Base-by-base conservation (phyloP, 108 stramenopile species). In the Bacterosira constricta region DNA sequence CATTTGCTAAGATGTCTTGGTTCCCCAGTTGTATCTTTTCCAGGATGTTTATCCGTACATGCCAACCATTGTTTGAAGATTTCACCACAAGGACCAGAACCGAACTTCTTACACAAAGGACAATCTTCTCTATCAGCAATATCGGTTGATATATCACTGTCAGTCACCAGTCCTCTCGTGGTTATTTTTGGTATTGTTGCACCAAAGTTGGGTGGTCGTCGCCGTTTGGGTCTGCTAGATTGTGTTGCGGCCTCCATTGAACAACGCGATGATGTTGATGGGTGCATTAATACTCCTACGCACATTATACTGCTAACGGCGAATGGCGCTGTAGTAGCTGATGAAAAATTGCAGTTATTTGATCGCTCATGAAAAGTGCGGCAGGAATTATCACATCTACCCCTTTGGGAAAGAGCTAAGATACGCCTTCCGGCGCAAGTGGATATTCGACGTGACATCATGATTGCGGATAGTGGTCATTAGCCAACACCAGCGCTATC, bases 71-170 rank as follows among this genome's bases (percentile, higher is more conserved):
- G 29, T 36, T 46, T 80, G 44, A 85, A 85, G 26, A 61, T 31
- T 13, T 53, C 66, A 17, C 84, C 84, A 47, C 84, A 85, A 11
- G 84, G 84, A 27, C 84, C 84, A 23, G 53, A 44, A 3, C 80
- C 50, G 63, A 82, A 85, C 60, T 85, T 85, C 41, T 73, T 79
- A 45, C 84, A 85, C 56, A 85, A 52, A 17, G 81, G 84, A 47
- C 84, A 85, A 51, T 85, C 68, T 30, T 85, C 84, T 64, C 73
- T 67, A 32, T 79, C 45, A 10, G n/a, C n/a, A 7, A n/a, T 34
- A 18, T 38, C 55, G n/a, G 9, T 3, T 38, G 29, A 4, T 38
- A 56, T 37, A 3, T 10, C 8, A 1, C 29, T 37, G 10, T 27
- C 17, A 15, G 55, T 56, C 29, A 32, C 10, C 15, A 56, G 2